A percentile compares a stretch with the other conserved stretches of the same genome.
These are phyloP conservation scores for Ophiostoma sp. DNA, from an alignment of 2,329 filamentous ascomycete species.

Conservation along the genomic window DNA sequence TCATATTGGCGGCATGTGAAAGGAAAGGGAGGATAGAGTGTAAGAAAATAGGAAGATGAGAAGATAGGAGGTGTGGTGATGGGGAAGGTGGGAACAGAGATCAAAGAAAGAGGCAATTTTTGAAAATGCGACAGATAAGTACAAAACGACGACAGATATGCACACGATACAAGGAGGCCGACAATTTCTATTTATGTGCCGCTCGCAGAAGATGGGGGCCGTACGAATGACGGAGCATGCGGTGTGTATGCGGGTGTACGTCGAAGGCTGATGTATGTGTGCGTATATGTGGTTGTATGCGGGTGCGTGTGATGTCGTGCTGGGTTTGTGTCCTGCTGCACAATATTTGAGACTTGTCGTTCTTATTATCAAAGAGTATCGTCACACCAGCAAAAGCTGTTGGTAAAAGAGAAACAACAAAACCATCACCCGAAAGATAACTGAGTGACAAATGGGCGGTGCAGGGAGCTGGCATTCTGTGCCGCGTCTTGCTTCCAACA, in stretches of 20 bases:
- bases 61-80: neutral
- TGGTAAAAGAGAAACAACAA: neutral
- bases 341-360: neutral
- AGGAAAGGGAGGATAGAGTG: neutral
- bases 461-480: neutral
- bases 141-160: neutral
- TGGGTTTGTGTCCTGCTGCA: neutral
- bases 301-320: neutral
- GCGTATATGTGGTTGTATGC: neutral
- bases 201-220: neutral
- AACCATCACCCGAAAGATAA: neutral
- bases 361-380: neutral
- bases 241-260: neutral
- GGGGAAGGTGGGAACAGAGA: neutral
- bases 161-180: neutral
- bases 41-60: neutral
- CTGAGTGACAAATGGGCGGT: neutral
- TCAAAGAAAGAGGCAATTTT: neutral
- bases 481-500: neutral
- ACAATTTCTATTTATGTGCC: neutral
- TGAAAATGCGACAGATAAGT: neutral
- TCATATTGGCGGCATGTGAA: conserved; percentile 30
- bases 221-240: neutral
- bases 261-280: neutral
- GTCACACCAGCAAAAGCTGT: neutral